Conservation (phyloP, 2,329 filamentous ascomycete species). For the Colletotrichum tamarilloi region DNA sequence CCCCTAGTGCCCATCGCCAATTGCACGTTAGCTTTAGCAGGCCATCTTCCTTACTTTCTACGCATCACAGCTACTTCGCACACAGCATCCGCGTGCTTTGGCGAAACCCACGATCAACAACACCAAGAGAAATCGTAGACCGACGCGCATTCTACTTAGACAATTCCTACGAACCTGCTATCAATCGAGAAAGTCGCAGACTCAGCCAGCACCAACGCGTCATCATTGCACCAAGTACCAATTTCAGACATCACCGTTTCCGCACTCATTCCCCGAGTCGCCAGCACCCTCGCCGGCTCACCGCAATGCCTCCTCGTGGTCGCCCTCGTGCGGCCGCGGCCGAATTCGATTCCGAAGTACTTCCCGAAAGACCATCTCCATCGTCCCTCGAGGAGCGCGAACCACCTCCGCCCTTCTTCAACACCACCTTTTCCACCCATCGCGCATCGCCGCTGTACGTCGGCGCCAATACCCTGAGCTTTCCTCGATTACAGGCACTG, state of each 20-base stretch:
- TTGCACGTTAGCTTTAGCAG: neutral
- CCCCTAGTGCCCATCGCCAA: neutral
- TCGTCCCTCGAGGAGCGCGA: constrained; percentile 37
- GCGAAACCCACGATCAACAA: neutral
- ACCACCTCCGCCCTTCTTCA: constrained; percentile 59
- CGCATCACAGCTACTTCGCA: neutral
- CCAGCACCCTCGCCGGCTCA: neutral
- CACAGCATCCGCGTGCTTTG: neutral
- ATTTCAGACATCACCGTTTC: neutral
- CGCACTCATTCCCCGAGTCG: neutral
- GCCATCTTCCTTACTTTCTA: neutral
- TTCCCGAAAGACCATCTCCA: neutral
- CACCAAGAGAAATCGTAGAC: neutral
- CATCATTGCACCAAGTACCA: neutral
- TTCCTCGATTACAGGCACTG: constrained; percentile 53
- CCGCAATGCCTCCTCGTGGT: constrained; percentile 18
- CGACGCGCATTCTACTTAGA: neutral
- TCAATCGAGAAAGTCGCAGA: neutral
- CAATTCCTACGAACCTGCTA: neutral
- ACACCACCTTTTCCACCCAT: constrained; percentile 68
- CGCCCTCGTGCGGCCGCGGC: constrained; percentile 12
- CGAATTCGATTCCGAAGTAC: constrained; percentile 2
- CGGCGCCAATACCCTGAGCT: constrained; percentile 52
- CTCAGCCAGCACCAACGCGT: too few relatives aligned
- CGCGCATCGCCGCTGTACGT: constrained; percentile 65